A percentile compares a stretch with the other conserved stretches of the same genome.
Conservation (phyloP, 768 basidiomycete species). For the Boletus speciosus region DNA sequence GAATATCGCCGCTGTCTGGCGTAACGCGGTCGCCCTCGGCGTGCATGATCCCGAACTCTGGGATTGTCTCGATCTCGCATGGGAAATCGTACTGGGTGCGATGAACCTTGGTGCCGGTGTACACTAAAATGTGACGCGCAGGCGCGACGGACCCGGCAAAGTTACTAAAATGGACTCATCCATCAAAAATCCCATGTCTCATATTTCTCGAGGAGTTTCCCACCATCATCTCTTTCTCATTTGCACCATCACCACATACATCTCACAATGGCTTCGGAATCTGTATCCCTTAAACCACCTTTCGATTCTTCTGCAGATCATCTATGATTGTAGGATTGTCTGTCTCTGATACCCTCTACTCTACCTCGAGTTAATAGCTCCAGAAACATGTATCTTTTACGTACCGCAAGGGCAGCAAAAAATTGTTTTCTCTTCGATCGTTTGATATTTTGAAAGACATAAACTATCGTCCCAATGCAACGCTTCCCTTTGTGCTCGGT, state of each 20-base stretch:
- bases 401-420: slow-evolving; percentile 7
- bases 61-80: slow-evolving; percentile 62
- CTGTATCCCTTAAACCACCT: slow-evolving; percentile 27
- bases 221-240: slow-evolving; percentile 24
- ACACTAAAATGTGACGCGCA: slow-evolving; percentile 24
- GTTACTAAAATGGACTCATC: slow-evolving; percentile 18
- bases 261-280: slow-evolving; percentile 18
- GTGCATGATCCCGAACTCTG: slow-evolving; percentile 63
- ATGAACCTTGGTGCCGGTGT: slow-evolving; percentile 49
- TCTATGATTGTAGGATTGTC: slow-evolving; percentile 21
- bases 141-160: slow-evolving; percentile 17
- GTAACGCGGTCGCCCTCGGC: slow-evolving; percentile 68
- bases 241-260: slow-evolving; percentile 18
- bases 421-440: not conserved
- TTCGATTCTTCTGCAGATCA: slow-evolving; percentile 11
- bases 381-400: slow-evolving; percentile 30
- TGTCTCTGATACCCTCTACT: slow-evolving; percentile 28
- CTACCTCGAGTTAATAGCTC: slow-evolving; percentile 28
- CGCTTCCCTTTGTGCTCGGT: not conserved
- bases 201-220: slow-evolving; percentile 19
- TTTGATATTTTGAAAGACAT: not conserved
- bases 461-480: not conserved
- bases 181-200: slow-evolving; percentile 6
- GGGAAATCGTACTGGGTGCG: slow-evolving; percentile 63
- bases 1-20: slow-evolving; percentile 64